Evolutionary conservation across 2,329 filamentous ascomycete species (phyloP).

Genomic region (Apiospora phragmitis): DNA sequence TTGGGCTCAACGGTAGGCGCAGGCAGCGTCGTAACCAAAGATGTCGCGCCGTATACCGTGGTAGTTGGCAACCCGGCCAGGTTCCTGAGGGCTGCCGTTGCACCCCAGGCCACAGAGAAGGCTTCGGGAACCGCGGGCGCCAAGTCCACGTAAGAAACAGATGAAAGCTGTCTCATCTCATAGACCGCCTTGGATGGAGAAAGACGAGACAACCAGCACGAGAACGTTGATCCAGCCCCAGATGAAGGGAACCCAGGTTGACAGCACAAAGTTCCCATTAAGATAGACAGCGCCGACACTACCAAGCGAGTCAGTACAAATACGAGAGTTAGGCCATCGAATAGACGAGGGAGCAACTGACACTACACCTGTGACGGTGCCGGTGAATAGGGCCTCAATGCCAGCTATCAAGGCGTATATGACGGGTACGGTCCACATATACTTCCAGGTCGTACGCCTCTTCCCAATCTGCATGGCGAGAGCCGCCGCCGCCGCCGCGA

Average conservation of each 20-base stretch:
- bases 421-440: slow-evolving; percentile 71
- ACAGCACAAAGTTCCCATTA: slow-evolving; percentile 84
- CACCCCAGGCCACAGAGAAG: neutral
- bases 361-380: slow-evolving; percentile 80
- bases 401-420: slow-evolving; percentile 72
- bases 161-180: slow-evolving; percentile 54
- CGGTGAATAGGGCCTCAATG: slow-evolving; percentile 75
- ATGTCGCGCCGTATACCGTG: slow-evolving; percentile 63
- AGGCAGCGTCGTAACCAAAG: slow-evolving; percentile 80
- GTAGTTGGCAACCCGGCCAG: slow-evolving; percentile 69
- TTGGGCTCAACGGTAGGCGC: slow-evolving; percentile 74
- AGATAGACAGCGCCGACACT: slow-evolving; percentile 80
- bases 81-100: slow-evolving; percentile 41
- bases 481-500: slow-evolving; percentile 71
- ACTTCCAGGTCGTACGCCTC: slow-evolving; percentile 54
- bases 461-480: slow-evolving; percentile 68
- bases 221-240: slow-evolving; percentile 86
- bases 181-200: slow-evolving; percentile 87
- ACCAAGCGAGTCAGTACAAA: slow-evolving; percentile 1
- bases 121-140: neutral
- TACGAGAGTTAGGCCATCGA: neutral
- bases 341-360: slow-evolving; percentile 33
- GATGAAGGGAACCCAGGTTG: slow-evolving; percentile 88
- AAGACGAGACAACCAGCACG: slow-evolving; percentile 81
- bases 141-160: neutral